Conservation (phyloP, 305 asterid species). For the Stenogyne calaminthoides region DNA sequence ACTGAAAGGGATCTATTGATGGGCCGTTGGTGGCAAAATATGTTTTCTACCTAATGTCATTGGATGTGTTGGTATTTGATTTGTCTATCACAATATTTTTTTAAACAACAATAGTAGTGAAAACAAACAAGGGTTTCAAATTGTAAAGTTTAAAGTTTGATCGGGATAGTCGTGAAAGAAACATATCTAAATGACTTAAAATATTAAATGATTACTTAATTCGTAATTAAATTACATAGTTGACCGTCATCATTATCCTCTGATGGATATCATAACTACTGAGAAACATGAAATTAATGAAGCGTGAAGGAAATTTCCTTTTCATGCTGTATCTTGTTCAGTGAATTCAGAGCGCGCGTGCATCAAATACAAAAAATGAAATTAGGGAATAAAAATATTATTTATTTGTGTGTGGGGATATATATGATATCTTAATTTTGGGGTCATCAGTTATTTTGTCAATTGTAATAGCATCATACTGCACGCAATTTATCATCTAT, state of each 20-base stretch:
- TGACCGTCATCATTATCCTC: background rate
- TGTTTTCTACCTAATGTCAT: no score
- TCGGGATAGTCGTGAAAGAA: no score
- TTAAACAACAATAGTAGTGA: no score
- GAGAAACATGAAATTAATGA: slow-evolving; percentile 16
- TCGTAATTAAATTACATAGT: background rate
- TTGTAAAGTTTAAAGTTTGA: no score
- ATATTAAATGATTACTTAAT: no score
- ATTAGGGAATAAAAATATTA: background rate
- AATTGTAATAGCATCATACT: background rate
- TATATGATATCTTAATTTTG: background rate
- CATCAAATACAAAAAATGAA: background rate
- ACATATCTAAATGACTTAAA: no score
- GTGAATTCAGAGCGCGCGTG: slow-evolving; percentile 10
- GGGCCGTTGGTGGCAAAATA: background rate
- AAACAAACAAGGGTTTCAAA: no score
- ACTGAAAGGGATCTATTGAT: no score
- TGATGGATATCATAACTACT: background rate
- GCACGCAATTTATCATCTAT: background rate
- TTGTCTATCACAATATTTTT: no score
- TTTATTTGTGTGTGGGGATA: background rate
- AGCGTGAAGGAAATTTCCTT: slow-evolving; percentile 14
- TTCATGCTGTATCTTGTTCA: slow-evolving; percentile 7
- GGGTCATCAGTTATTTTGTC: background rate
- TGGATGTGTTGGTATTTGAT: no score